These are phyloP conservation scores for Volvox carteri DNA, from an alignment of 163 green algal species.

Conservation along the genomic window DNA sequence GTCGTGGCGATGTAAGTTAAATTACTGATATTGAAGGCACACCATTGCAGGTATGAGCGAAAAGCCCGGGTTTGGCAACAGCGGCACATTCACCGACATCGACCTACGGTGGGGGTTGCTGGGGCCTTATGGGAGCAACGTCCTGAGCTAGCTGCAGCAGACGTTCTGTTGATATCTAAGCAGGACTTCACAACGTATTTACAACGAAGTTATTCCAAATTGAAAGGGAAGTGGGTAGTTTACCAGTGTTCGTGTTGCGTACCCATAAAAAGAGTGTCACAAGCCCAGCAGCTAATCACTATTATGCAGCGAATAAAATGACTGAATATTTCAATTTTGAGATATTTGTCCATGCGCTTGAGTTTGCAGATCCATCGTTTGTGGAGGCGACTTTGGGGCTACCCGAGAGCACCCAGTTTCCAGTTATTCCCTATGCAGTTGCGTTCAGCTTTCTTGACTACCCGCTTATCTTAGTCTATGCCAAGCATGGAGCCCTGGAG, in stretches of 20 bases:
- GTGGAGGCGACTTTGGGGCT: constrained; percentile 18
- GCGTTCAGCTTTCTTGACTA: constrained; percentile 62
- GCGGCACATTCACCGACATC: not conserved
- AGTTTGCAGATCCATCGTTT: constrained; percentile 48
- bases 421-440: constrained; percentile 34
- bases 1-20: not conserved
- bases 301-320: not conserved
- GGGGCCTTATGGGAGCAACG: not conserved
- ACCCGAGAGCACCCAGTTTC: not conserved
- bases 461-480: constrained; percentile 52
- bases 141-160: not conserved
- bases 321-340: constrained; percentile 54
- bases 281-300: not conserved
- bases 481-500: constrained; percentile 33
- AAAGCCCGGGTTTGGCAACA: not conserved
- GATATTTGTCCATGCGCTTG: constrained; percentile 48
- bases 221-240: not conserved
- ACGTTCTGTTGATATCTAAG: too few relatives aligned
- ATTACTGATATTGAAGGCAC: not conserved
- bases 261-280: not conserved
- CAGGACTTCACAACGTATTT: too few relatives aligned
- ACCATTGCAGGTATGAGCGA: not conserved
- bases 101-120: not conserved
- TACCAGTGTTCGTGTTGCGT: not conserved
- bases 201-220: too few relatives aligned